These are phyloP conservation scores for Psophocarpus tetragonolobus DNA, from an alignment of 306 rosid species.

Conservation along the genomic window DNA sequence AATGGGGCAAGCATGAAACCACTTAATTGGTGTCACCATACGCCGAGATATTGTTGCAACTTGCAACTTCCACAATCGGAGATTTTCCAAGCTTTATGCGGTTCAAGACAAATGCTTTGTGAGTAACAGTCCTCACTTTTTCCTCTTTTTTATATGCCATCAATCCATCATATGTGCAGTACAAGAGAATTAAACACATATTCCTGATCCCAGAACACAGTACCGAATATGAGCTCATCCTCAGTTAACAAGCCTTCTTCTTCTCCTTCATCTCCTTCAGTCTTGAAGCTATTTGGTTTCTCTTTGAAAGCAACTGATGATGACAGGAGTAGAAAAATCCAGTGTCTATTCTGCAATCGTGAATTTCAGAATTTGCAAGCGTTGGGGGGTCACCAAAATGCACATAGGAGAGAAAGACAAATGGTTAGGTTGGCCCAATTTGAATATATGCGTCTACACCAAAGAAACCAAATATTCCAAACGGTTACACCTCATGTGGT, in stretches of 20 bases:
- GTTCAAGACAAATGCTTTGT: not conserved
- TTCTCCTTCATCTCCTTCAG: not conserved
- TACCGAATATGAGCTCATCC: not conserved
- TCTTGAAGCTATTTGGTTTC: not conserved
- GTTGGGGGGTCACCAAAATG: constrained; percentile 21
- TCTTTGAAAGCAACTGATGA: not conserved
- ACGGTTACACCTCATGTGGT: not conserved
- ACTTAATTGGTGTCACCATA: not conserved
- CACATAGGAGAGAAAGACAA: constrained; percentile 19
- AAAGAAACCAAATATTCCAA: not conserved
- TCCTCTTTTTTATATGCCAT: not conserved
- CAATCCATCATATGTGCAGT: not conserved
- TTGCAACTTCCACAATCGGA: not conserved
- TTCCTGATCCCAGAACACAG: not conserved
- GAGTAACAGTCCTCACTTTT: not conserved
- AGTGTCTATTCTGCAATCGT: not conserved
- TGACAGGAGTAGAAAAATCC: not conserved
- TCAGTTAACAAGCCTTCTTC: not conserved
- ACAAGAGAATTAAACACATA: not conserved
- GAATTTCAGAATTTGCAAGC: constrained; percentile 14
- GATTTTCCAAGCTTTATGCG: not conserved
- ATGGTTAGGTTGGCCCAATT: not conserved
- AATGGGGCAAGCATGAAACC: not conserved
- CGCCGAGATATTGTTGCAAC: not conserved
- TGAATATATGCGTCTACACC: not conserved